Evolutionary conservation across 192 early-diverging fungal genomes (phyloP).

Genomic region (Backusella liffmaniae): DNA sequence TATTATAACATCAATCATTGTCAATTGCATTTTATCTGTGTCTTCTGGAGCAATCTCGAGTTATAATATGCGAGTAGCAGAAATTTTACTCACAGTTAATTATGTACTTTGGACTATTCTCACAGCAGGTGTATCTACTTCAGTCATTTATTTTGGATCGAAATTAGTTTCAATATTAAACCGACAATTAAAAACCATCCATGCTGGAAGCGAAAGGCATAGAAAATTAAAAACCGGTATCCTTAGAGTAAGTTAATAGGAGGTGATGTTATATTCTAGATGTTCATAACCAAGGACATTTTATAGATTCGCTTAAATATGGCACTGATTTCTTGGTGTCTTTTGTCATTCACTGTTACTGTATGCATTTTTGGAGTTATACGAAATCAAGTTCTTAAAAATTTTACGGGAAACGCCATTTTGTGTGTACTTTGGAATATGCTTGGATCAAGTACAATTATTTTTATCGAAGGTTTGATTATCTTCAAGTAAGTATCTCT

Average conservation of each 20-base stretch:
- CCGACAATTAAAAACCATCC: slow-evolving; percentile 9
- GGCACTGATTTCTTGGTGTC: slow-evolving; percentile 11
- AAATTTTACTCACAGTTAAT: slow-evolving; percentile 6
- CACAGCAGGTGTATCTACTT: not conserved
- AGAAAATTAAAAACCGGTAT: slow-evolving; percentile 21
- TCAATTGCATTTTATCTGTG: slow-evolving; percentile 20
- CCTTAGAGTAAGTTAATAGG: not conserved
- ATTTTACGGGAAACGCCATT: not conserved
- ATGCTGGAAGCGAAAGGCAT: slow-evolving; percentile 8
- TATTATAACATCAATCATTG: slow-evolving; percentile 15
- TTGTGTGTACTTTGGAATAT: slow-evolving; percentile 14
- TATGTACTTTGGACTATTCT: slow-evolving; percentile 28
- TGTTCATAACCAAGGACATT: not conserved
- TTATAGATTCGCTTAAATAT: slow-evolving; percentile 15
- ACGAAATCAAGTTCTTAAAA: slow-evolving; percentile 17
- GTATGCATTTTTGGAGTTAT: slow-evolving; percentile 30
- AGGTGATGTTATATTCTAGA: no score
- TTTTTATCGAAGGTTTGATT: slow-evolving; percentile 22
- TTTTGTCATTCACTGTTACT: slow-evolving; percentile 22
- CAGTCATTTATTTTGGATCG: slow-evolving; percentile 19
- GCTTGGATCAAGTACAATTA: slow-evolving; percentile 11
- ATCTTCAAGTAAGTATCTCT: slow-evolving; percentile 13
- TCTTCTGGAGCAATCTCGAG: slow-evolving; percentile 11
- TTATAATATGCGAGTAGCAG: not conserved
- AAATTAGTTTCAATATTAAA: slow-evolving; percentile 15